These are phyloP conservation scores for Letharia columbiana DNA, from an alignment of 495 filamentous ascomycete species.

Conservation along the genomic window DNA sequence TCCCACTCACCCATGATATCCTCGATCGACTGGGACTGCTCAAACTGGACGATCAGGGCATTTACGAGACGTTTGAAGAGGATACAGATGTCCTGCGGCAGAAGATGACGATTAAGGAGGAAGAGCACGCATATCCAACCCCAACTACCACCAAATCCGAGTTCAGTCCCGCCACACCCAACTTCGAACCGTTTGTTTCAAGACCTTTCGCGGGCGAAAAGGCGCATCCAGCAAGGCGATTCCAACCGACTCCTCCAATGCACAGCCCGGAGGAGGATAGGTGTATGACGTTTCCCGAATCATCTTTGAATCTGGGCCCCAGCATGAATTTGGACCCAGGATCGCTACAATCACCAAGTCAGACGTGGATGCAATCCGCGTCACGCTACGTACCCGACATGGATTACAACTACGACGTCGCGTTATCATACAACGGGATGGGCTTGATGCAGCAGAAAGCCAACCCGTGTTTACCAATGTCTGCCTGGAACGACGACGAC, in stretches of 20 bases:
- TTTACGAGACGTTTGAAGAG: slow-evolving; percentile 52
- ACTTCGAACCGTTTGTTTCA: background rate
- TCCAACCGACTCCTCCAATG: slow-evolving; percentile 13
- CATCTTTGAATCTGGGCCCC: background rate
- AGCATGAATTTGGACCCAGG: slow-evolving; percentile 7
- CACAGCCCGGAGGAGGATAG: slow-evolving; percentile 8
- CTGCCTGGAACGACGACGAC: background rate
- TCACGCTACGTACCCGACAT: background rate
- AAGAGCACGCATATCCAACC: slow-evolving; percentile 41
- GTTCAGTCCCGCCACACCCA: slow-evolving; percentile 28
- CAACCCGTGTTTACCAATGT: slow-evolving; percentile 6
- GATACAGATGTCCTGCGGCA: slow-evolving; percentile 47
- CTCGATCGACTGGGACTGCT: slow-evolving; percentile 51
- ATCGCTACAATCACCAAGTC: slow-evolving; percentile 1
- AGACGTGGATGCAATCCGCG: slow-evolving; percentile 6
- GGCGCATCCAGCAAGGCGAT: slow-evolving; percentile 9
- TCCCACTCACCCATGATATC: slow-evolving; percentile 59
- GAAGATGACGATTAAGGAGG: slow-evolving; percentile 42
- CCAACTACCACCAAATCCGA: slow-evolving; percentile 25
- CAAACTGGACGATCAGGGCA: slow-evolving; percentile 33
- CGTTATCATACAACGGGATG: slow-evolving; percentile 2
- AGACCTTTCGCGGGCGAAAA: slow-evolving; percentile 6
- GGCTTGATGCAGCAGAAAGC: slow-evolving; percentile 1
- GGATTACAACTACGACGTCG: background rate
- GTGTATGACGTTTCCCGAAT: background rate